Conservation (phyloP, 2,329 filamentous ascomycete species). For the Chalara sp. region DNA sequence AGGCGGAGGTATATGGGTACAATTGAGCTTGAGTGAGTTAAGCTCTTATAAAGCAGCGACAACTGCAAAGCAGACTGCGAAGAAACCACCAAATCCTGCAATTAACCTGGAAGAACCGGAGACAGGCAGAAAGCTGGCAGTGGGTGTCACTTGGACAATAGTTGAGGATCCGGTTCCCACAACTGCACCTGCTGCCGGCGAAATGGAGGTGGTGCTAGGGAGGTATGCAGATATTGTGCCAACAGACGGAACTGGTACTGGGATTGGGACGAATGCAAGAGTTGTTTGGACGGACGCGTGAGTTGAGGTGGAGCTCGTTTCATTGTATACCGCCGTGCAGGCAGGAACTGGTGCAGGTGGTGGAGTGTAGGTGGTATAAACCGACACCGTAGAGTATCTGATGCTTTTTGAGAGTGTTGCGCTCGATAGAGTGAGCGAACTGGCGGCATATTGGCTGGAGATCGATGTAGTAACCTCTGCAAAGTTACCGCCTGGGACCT, state of each 20-base stretch:
- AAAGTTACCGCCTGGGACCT: not conserved
- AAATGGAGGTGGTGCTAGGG: not conserved
- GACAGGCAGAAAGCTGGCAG: not conserved
- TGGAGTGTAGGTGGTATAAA: no score
- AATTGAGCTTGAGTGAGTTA: no score
- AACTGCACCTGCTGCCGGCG: not conserved
- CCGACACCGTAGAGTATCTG: no score
- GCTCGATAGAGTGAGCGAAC: no score
- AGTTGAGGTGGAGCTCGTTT: no score
- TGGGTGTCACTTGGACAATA: not conserved
- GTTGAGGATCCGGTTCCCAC: no score
- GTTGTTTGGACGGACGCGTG: not conserved
- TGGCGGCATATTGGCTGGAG: not conserved
- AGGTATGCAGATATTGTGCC: not conserved
- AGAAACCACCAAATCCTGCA: not conserved
- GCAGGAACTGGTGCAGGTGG: no score
- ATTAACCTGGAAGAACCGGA: not conserved
- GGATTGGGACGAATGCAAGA: not conserved
- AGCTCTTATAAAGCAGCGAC: not conserved
- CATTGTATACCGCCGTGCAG: no score
- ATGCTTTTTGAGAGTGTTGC: no score
- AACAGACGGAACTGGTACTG: not conserved
- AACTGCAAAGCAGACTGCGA: not conserved
- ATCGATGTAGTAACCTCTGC: not conserved
- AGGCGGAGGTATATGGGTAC: no score